These are phyloP conservation scores for Phialophora expanda DNA, from an alignment of 2,329 filamentous ascomycete genomes.

Conservation along the genomic window DNA sequence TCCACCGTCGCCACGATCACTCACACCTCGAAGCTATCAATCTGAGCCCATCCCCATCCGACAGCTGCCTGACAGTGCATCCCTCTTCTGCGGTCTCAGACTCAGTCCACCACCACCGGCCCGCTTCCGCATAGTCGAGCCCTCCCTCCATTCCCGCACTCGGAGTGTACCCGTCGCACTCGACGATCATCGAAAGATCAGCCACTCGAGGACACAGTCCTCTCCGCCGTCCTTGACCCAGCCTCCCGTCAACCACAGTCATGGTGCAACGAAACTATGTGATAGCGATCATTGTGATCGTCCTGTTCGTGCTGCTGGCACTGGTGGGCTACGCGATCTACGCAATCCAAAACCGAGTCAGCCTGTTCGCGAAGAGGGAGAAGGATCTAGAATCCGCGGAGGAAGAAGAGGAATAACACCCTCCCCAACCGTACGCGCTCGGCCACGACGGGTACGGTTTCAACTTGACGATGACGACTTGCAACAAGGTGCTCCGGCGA, in stretches of 20 bases:
- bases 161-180: conserved; percentile 20
- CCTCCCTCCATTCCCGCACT: conserved; percentile 19
- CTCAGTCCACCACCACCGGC: conserved; percentile 38
- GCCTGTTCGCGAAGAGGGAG: conserved; percentile 40
- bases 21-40: conserved; percentile 30
- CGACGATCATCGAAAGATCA: background rate
- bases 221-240: background rate
- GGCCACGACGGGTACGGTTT: conserved; percentile 23
- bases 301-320: conserved; percentile 55
- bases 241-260: conserved; percentile 4
- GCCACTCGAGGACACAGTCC: conserved; percentile 21
- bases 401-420: conserved; percentile 37
- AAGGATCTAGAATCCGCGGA: conserved; percentile 42
- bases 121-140: conserved; percentile 33
- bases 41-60: conserved; percentile 35
- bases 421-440: conserved; percentile 6
- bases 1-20: conserved; percentile 23
- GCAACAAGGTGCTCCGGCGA: conserved; percentile 1
- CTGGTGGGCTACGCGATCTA: conserved; percentile 48
- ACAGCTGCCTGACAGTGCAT: conserved; percentile 35
- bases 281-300: conserved; percentile 57
- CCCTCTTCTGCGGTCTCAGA: conserved; percentile 34
- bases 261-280: conserved; percentile 55
- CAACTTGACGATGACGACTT: conserved; percentile 28
- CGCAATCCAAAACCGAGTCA: conserved; percentile 44